Base-by-base conservation (phyloP, 768 basidiomycete species). In the Lentinula sp. region DNA sequence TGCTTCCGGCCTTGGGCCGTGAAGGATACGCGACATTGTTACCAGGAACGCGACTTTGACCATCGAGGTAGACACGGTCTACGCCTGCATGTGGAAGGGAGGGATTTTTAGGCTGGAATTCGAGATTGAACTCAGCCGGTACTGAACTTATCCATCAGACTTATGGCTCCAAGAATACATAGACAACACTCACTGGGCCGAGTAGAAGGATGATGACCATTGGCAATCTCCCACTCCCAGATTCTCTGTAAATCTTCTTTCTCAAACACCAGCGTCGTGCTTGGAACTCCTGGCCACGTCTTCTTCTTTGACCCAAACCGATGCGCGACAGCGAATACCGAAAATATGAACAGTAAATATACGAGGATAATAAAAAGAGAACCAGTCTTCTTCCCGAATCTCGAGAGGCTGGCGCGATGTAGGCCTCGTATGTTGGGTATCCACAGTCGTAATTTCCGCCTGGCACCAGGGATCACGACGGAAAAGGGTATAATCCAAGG, bases 161-260 rank as follows among this genome's bases (percentile, higher is more conserved):
- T 33, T n/a, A 58, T 51, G 7, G 8, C 45, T 57, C 4, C n/a
- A 6, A 51, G 56, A 62, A 42, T 41, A 50, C 10, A 10, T 51
- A 73, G 20, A 53, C 45, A 51, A 77, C 90, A 77, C 90, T 69
- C 73, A 91, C 91, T 83, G 54, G 80, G 79, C 55, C 82, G 78
- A 52, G 75, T 77, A 70, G 88, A 91, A 23, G 95, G 94, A 75
- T 89, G 90, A 74, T 95, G 93, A 6, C 94, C 95, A 65, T 90
- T 90, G 45, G 86, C 81, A 60, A 97, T 81, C 77, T 96, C 95
- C 94, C 94, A 97, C 63, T 85, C 82, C 94, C 95, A 97, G 69
- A 98, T 89, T 70, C 84, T 80, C 71, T 89, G 88, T 35, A 95
- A 71, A 67, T 95, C 89, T 45, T 86, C 78, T 32, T 85, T 79